Conservation (phyloP, 192 early-diverging fungal genomes). For the Coemansia sp. region DNA sequence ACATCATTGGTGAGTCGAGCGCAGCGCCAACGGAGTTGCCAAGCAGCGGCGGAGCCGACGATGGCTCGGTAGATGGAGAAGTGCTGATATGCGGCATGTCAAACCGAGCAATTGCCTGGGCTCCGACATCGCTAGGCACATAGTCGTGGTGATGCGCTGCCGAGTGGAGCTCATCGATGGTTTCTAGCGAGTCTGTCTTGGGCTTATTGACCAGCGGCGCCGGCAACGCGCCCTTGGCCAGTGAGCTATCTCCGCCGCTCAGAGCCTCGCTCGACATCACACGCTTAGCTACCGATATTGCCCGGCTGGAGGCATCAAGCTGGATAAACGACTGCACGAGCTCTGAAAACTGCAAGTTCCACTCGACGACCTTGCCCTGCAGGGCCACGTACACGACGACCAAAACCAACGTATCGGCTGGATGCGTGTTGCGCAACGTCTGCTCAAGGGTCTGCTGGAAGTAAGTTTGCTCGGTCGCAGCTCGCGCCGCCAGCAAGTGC, state of each 20-base stretch:
- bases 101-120: slow-evolving; percentile 14
- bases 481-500: slow-evolving; percentile 68
- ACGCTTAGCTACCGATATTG: slow-evolving; percentile 1
- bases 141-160: slow-evolving; percentile 27
- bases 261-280: background rate
- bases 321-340: slow-evolving; percentile 82
- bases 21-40: background rate
- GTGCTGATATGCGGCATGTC: slow-evolving; percentile 34
- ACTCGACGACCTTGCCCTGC: slow-evolving; percentile 77
- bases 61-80: slow-evolving; percentile 23
- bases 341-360: slow-evolving; percentile 85
- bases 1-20: slow-evolving; percentile 9
- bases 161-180: slow-evolving; percentile 49
- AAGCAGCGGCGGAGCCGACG: background rate
- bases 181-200: slow-evolving; percentile 42
- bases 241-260: background rate
- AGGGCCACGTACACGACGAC: slow-evolving; percentile 77
- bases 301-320: slow-evolving; percentile 59
- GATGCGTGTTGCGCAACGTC: slow-evolving; percentile 72
- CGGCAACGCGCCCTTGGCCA: background rate
- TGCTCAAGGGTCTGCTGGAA: slow-evolving; percentile 87
- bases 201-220: slow-evolving; percentile 3
- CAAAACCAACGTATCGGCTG: slow-evolving; percentile 80
- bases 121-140: background rate
- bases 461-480: slow-evolving; percentile 76